Percentiles rank a stretch among this genome's conserved stretches.
These are phyloP conservation scores for Malus hybrid DNA, from an alignment of 331 rosid genomes.

Conservation along the genomic window DNA sequence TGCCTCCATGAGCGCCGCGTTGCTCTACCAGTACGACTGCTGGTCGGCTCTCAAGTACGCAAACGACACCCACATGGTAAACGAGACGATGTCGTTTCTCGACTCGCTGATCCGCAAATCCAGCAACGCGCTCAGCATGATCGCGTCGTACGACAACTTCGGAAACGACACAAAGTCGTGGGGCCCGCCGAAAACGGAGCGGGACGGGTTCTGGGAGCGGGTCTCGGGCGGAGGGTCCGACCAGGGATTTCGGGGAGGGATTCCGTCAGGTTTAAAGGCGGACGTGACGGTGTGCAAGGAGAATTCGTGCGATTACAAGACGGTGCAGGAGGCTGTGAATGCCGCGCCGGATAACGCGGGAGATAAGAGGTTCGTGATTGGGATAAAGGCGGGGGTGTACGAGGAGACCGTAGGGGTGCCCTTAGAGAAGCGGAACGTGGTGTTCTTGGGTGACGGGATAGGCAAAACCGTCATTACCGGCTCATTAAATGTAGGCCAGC, in stretches of 20 bases:
- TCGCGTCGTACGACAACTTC: constrained; percentile 35
- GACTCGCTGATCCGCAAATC: constrained; percentile 22
- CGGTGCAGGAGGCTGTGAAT: constrained; percentile 75
- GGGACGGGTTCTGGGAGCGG: constrained; percentile 64
- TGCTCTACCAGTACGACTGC: constrained; percentile 72
- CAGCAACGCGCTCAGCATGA: constrained; percentile 67
- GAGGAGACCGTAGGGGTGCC: constrained; percentile 72
- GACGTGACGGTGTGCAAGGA: constrained; percentile 61
- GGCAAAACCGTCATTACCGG: constrained; percentile 80
- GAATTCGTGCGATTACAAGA: constrained; percentile 16
- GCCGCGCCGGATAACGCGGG: constrained; percentile 47
- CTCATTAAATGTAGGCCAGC: constrained; percentile 47
- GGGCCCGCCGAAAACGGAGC: constrained; percentile 59
- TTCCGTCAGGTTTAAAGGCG: constrained; percentile 35
- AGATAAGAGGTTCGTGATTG: constrained; percentile 48
- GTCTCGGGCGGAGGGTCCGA: constrained; percentile 14
- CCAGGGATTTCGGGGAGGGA: constrained; percentile 7
- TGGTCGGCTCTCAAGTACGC: constrained; percentile 72
- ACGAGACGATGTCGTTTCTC: constrained; percentile 59
- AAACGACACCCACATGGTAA: constrained; percentile 58
- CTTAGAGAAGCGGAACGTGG: constrained; percentile 55
- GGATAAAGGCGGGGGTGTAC: constrained; percentile 63
- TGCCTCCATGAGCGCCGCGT: constrained; percentile 62
- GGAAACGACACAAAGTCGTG: constrained; percentile 46
- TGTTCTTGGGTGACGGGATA: constrained; percentile 73